Evolutionary conservation across 352 stramenopile species (phyloP).

Genomic region (Peronospora destructor): DNA sequence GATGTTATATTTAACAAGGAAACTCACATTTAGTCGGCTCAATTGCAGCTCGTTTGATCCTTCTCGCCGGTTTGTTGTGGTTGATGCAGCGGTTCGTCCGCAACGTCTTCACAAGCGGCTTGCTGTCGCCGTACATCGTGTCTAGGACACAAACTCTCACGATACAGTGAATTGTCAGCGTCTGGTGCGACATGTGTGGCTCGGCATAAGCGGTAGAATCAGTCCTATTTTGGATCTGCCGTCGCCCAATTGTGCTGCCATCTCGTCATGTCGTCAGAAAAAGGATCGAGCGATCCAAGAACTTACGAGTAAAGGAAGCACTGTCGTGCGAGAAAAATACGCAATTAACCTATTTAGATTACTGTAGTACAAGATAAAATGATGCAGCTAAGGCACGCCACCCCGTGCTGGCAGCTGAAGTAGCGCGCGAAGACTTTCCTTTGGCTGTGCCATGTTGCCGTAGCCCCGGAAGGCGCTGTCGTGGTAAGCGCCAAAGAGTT

Average conservation of each 20-base stretch:
- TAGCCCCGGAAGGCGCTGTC: conserved; percentile 76
- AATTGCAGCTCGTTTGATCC: conserved; percentile 1
- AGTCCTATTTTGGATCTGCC: conserved; percentile 10
- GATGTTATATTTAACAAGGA: conserved; percentile 35
- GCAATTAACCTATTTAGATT: conserved; percentile 15
- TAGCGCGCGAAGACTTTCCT: conserved; percentile 62
- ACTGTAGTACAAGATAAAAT: conserved; percentile 17
- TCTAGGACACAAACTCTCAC: conserved; percentile 4
- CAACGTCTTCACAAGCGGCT: not conserved
- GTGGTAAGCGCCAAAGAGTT: conserved; percentile 68
- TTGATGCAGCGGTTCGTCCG: not conserved
- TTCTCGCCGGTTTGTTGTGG: not conserved
- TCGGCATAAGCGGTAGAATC: conserved; percentile 7
- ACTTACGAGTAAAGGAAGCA: not conserved
- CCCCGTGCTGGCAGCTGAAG: conserved; percentile 27
- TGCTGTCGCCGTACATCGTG: not conserved
- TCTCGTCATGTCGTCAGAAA: conserved; percentile 23
- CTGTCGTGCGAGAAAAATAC: not conserved
- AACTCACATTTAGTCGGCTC: conserved; percentile 16
- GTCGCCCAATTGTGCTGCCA: conserved; percentile 23
- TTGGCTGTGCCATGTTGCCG: conserved; percentile 45
- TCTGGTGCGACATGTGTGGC: conserved; percentile 20
- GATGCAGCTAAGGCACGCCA: conserved; percentile 11
- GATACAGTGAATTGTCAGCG: too few relatives aligned
- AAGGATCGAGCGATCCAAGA: not conserved